Evolutionary conservation across 2,329 filamentous ascomycete species (phyloP), one percentile per base, ranked within the genome.

Genomic region (Malbranchea cinnamomea): DNA sequence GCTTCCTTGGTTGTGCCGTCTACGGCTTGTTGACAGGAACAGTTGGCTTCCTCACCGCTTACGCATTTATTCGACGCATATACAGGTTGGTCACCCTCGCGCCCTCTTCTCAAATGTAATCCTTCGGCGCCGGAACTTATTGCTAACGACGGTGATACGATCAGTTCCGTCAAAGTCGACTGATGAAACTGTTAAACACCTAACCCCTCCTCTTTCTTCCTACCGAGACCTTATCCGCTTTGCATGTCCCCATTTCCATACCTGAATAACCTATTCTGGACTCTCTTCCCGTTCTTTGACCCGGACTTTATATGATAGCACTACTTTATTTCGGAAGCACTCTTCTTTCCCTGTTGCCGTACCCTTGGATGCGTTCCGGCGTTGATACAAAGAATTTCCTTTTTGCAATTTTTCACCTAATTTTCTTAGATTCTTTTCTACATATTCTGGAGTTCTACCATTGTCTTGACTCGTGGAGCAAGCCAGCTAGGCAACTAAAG

Each of bases 1-100:
- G 76, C 50, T 75, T 80, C 47, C 68, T 91, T 43, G 81, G 79
- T 1, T 91, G 81, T 52, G 67, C 71, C 25, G 74, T 89, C 3
- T 92, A 89, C 49, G 81, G 78, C 1, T 59, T 92, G 28, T 58
- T 89, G 38, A 83, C 76, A 6, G 83, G 83, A 14, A 91, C 83
- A 0, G 69, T 92, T 32, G 83, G 83, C 2, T 91, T 91, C 53
- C 53, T 92, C 54, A 76, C 78, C 23, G 78, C 80, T 4, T 91
- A 89, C 58, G 70, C 75, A 2, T 92, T 92, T 61, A 72, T 92
- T 32, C 65, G 80, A 48, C 71, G 76, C 49, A 84, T 93, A 47
- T 92, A 89, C 51, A 71, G 71, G 74, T 81, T 52, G 59, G 72
- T 59, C 34, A 12, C 32, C 15, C 14, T 19, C 33, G 23, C 16